Conservation (phyloP, 106 monocot species). For the Dendrobium catenatum region DNA sequence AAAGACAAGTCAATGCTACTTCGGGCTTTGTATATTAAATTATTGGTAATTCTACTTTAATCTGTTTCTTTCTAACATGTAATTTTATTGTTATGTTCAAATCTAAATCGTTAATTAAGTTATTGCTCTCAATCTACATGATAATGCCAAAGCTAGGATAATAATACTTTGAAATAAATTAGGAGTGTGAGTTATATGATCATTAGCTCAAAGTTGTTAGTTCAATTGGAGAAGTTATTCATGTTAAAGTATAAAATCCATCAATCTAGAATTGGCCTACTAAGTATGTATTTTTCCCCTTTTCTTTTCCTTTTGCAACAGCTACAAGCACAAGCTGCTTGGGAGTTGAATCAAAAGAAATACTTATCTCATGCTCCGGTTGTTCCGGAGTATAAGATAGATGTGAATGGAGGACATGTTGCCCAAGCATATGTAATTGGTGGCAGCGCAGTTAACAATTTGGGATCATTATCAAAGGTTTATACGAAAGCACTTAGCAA, state of each 20-base stretch:
- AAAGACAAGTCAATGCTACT: slow-evolving; percentile 77
- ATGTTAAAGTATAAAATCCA: too few species aligned
- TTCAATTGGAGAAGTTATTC: too few species aligned
- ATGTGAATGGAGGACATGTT: background rate
- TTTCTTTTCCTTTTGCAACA: background rate
- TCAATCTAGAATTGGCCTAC: too few species aligned
- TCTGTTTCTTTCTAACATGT: slow-evolving; percentile 1
- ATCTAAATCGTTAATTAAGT: background rate
- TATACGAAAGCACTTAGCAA: background rate
- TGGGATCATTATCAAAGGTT: background rate
- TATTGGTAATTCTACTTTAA: slow-evolving; percentile 28
- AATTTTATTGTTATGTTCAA: background rate
- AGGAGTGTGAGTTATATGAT: too few species aligned
- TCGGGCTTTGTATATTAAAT: slow-evolving; percentile 44
- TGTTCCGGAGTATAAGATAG: background rate
- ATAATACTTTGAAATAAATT: background rate
- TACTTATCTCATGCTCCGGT: background rate
- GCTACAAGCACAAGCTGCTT: background rate
- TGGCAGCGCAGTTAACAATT: background rate
- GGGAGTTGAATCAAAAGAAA: background rate
- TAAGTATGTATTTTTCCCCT: too few species aligned
- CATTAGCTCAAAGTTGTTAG: too few species aligned
- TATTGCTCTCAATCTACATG: background rate
- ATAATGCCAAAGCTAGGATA: background rate
- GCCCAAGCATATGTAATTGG: background rate